These are phyloP conservation scores for Wickerhamomyces xylosicus DNA, from an alignment of 805 yeast species.

Conservation along the genomic window DNA sequence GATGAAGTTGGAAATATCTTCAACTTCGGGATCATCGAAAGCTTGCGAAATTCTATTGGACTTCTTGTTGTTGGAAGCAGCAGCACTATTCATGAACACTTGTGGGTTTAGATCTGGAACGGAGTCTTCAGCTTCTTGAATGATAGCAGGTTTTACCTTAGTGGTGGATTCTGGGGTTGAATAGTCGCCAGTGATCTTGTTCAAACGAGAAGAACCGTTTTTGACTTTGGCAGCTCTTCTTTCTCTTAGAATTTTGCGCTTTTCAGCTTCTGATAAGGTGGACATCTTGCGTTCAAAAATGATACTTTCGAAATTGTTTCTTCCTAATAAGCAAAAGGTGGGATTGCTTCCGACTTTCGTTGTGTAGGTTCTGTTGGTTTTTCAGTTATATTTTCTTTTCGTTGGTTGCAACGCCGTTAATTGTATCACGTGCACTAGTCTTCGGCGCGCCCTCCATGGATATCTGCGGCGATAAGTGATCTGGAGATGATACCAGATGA, in stretches of 20 bases:
- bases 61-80: neutral
- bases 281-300: too few relatives aligned
- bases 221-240: conserved; percentile 19
- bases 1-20: conserved; percentile 6
- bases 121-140: neutral
- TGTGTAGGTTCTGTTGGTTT: too few relatives aligned
- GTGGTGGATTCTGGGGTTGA: conserved; percentile 1
- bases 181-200: conserved; percentile 17
- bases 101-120: conserved; percentile 1
- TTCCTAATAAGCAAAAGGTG: too few relatives aligned
- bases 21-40: conserved; percentile 9
- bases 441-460: too few relatives aligned
- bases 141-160: neutral
- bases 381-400: too few relatives aligned
- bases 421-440: too few relatives aligned
- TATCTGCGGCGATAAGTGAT: too few relatives aligned
- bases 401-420: too few relatives aligned
- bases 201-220: conserved; percentile 11
- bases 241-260: conserved; percentile 17
- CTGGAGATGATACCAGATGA: too few relatives aligned
- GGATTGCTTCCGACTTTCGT: too few relatives aligned
- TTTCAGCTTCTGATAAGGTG: conserved; percentile 16
- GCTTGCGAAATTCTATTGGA: conserved; percentile 13
- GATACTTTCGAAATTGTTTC: too few relatives aligned
- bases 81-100: neutral